Base-by-base conservation (phyloP, 106 monocot species). In the Acorus gramineus region DNA sequence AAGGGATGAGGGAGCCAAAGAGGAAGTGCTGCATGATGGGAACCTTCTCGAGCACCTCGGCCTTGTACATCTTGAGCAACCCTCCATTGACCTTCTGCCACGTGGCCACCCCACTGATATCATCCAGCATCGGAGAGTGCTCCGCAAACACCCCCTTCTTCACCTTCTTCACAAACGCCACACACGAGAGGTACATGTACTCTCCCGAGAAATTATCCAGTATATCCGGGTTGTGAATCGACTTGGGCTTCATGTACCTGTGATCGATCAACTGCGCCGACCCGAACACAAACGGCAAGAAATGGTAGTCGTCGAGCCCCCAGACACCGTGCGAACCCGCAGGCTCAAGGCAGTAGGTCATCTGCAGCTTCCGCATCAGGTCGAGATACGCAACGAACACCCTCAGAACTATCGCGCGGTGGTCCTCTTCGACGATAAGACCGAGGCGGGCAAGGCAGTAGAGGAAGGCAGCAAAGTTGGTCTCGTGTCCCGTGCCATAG, bases 1-100 rank as follows among this genome's bases (percentile, higher is more conserved):
- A 98, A 60, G 83, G 79, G 67, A 98, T 91, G 7, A 98, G 77
- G 13, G 88, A 98, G 0, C 91, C 91, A 14, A 98, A 98, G 45
- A 98, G 79, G 68, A 98, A 98, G 76, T 91, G 98, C 79, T 98
- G 98, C 98, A 98, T 98, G 14, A 98, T 98, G 8, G 96, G 96
- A 66, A 98, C 96, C 80, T 98, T 98, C 81, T 98, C 91, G 9
- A 98, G 91, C 68, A 98, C 87, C 83, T 98, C 96, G 3, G 88
- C 91, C 77, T 85, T 98, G 63, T 91, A 98, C 96, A 98, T 98
- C 83, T 98, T 91, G 70, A 98, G 79, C 81, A 98, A 49, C 48
- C 98, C 91, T 13, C 91, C 77, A 55, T 91, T 85, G 44, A 98
- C 98, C 80, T 98, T 98, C 49, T n/a, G 67, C 98, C 98, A 98